Percentiles rank a stretch among this genome's conserved stretches.
phyloP scores from a whole-genome alignment of 345 rosid genomes.

The Aethionema arabicum region DNA sequence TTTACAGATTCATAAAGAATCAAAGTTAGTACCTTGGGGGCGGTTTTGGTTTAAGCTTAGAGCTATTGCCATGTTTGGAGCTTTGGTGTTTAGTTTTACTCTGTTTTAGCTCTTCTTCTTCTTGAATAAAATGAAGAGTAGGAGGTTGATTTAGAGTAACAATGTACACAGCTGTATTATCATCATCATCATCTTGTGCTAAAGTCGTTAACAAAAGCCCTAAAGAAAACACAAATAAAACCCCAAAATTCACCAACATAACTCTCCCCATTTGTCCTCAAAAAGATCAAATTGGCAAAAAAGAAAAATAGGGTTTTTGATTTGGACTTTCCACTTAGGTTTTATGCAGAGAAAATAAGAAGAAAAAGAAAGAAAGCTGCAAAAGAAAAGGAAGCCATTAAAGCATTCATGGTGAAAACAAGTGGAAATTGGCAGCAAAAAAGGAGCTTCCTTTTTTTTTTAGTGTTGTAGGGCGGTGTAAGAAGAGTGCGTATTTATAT shows the following conservation, averaged over 20 bases:
- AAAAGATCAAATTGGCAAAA: conserved; percentile 18
- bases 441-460: conserved; percentile 32
- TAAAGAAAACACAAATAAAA: conserved; percentile 37
- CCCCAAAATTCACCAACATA: conserved; percentile 35
- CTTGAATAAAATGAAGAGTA: conserved; percentile 42
- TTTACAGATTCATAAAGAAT: not conserved
- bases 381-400: conserved; percentile 33
- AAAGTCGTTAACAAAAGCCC: conserved; percentile 34
- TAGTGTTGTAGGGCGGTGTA: conserved; percentile 38
- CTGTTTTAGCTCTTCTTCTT: conserved; percentile 40
- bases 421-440: conserved; percentile 31
- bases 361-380: conserved; percentile 31
- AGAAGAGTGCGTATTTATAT: conserved; percentile 35
- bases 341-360: conserved; percentile 21
- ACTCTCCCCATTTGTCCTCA: conserved; percentile 43
- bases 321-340: conserved; percentile 5
- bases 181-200: conserved; percentile 47
- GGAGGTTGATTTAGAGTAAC: conserved; percentile 74
- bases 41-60: conserved; percentile 32
- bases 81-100: conserved; percentile 23
- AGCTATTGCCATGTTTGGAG: conserved; percentile 32
- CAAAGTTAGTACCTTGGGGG: conserved; percentile 50
- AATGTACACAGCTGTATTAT: conserved; percentile 69
- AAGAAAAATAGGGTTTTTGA: not conserved
- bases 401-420: conserved; percentile 35